These are phyloP conservation scores for Wickerhamomyces sp. DNA, from an alignment of 1,139 yeast species.

Conservation along the genomic window DNA sequence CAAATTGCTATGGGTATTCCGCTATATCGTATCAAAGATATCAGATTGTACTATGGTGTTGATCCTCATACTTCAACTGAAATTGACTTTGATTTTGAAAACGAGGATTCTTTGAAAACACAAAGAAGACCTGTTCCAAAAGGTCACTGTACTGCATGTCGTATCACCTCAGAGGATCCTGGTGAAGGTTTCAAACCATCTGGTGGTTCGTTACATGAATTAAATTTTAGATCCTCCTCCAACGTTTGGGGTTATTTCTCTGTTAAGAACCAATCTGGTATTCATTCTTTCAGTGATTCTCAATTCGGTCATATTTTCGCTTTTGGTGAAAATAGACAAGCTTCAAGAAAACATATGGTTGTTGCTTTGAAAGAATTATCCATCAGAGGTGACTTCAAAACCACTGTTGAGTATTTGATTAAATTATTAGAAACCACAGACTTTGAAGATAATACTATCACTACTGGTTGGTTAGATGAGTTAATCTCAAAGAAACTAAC, in stretches of 20 bases:
- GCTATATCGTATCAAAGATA: slow-evolving; percentile 89
- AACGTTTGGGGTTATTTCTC: slow-evolving; percentile 99
- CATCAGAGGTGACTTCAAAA: slow-evolving; percentile 96
- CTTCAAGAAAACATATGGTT: slow-evolving; percentile 97
- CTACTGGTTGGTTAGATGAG: slow-evolving; percentile 99
- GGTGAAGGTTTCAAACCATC: slow-evolving; percentile 99
- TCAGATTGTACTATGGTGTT: slow-evolving; percentile 87
- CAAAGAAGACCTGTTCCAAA: slow-evolving; percentile 94
- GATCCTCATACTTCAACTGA: slow-evolving; percentile 91
- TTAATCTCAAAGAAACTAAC: slow-evolving; percentile 88
- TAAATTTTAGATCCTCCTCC: slow-evolving; percentile 93
- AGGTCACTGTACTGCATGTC: slow-evolving; percentile 98
- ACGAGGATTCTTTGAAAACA: slow-evolving; percentile 62
- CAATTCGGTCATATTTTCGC: slow-evolving; percentile 99
- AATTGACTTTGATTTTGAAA: slow-evolving; percentile 84
- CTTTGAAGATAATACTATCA: slow-evolving; percentile 91
- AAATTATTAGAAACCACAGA: slow-evolving; percentile 94
- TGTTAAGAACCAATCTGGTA: slow-evolving; percentile 93
- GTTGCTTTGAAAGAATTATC: slow-evolving; percentile 95
- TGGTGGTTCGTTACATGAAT: slow-evolving; percentile 92
- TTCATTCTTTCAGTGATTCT: slow-evolving; percentile 95
- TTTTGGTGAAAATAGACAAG: slow-evolving; percentile 97
- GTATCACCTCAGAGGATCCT: slow-evolving; percentile 98
- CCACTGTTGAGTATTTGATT: slow-evolving; percentile 94
- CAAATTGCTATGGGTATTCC: slow-evolving; percentile 99